A percentile compares a stretch with the other conserved stretches of the same genome.
phyloP scores from a whole-genome alignment of 2,329 filamentous ascomycete genomes.

The Alternaria postmessia region DNA sequence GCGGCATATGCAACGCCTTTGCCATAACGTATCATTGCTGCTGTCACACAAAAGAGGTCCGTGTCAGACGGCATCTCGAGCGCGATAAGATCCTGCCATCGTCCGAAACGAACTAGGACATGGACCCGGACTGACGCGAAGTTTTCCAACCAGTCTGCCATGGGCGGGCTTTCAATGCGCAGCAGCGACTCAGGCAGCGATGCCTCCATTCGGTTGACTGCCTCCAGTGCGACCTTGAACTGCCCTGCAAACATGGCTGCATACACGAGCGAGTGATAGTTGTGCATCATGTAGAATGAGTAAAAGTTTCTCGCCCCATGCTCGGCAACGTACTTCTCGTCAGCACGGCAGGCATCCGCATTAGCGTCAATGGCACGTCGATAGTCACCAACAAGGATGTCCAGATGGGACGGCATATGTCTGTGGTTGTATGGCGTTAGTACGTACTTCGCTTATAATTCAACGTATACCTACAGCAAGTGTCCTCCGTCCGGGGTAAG shows the following conservation, averaged over 20 bases:
- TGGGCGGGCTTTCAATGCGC: constrained; percentile 70
- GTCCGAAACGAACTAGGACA: constrained; percentile 75
- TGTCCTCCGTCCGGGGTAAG: constrained; percentile 76
- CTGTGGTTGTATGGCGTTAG: neutral
- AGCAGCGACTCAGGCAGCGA: constrained; percentile 71
- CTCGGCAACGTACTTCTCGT: constrained; percentile 69
- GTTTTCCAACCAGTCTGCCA: constrained; percentile 79
- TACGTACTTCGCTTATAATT: neutral
- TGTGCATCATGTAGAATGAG: constrained; percentile 76
- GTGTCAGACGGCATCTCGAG: constrained; percentile 65
- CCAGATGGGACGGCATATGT: constrained; percentile 81
- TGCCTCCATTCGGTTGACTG: constrained; percentile 65
- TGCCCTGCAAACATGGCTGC: constrained; percentile 80
- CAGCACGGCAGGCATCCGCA: constrained; percentile 69
- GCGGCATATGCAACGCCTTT: constrained; percentile 73
- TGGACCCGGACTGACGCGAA: constrained; percentile 74
- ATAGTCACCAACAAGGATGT: constrained; percentile 77
- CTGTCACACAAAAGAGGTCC: constrained; percentile 72
- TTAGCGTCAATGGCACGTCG: constrained; percentile 72
- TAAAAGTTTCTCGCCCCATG: constrained; percentile 75
- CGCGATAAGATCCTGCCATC: constrained; percentile 71
- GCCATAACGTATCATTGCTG: constrained; percentile 73
- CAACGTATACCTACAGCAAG: constrained; percentile 53
- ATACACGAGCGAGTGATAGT: constrained; percentile 79
- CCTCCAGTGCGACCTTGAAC: constrained; percentile 68